phyloP scores from a whole-genome alignment of 495 filamentous ascomycete species.

The Achaetomiella virescens region DNA sequence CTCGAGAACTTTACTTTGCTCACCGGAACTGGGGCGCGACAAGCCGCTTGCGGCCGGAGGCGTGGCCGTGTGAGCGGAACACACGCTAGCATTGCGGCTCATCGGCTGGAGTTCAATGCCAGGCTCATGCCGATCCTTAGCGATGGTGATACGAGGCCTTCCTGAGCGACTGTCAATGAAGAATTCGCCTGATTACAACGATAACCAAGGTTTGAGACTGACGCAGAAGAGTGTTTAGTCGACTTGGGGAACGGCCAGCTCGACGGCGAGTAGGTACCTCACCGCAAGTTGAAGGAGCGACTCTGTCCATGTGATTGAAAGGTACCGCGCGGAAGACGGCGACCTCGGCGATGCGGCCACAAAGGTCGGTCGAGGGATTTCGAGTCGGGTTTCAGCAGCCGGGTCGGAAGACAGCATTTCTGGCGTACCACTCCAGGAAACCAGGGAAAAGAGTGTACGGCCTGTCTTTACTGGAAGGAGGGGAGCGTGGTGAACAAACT shows the following conservation, averaged over 20 bases:
- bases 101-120: background rate
- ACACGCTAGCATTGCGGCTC: background rate
- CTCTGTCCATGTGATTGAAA: constrained; percentile 6
- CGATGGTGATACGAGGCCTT: background rate
- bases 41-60: background rate
- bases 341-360: constrained; percentile 2
- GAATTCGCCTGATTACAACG: background rate
- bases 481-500: too few species aligned
- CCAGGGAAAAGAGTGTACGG: background rate
- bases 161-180: constrained; percentile 2
- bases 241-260: constrained; percentile 17
- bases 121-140: background rate
- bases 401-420: background rate
- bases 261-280: constrained; percentile 25
- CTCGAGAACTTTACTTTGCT: background rate
- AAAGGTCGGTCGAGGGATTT: constrained; percentile 10
- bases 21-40: background rate
- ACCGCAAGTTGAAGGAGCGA: background rate
- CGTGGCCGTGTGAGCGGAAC: background rate
- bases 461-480: too few species aligned
- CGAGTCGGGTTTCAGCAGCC: background rate
- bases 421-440: background rate
- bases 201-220: background rate
- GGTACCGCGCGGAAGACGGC: constrained; percentile 13
- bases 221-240: background rate